A percentile compares a stretch with the other conserved stretches of the same genome.
These are phyloP conservation scores for Capsicum baccatum DNA, from an alignment of 257 asterid species.

Conservation along the genomic window DNA sequence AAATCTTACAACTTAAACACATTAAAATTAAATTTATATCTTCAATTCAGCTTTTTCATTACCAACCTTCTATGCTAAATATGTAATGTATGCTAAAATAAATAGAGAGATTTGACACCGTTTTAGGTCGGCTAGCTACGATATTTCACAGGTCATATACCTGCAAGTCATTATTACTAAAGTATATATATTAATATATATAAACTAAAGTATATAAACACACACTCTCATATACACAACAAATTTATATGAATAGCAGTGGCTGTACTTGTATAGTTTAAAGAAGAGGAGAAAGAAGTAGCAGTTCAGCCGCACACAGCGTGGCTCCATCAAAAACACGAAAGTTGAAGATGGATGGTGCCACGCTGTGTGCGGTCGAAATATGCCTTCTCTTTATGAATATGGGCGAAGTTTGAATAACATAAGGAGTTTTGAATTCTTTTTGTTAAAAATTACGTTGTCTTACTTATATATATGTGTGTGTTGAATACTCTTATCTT, in stretches of 20 bases:
- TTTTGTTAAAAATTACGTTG: neutral
- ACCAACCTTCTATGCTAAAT: no score
- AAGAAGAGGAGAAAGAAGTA: neutral
- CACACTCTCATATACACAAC: no score
- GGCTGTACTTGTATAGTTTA: no score
- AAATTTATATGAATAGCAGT: no score
- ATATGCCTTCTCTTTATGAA: neutral
- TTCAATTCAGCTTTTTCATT: no score
- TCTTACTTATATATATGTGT: no score
- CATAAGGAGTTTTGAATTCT: neutral
- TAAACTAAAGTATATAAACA: no score
- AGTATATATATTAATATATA: no score
- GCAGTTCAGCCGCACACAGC: constrained; percentile 22
- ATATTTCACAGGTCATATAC: neutral
- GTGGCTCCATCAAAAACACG: constrained; percentile 24
- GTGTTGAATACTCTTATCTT: no score
- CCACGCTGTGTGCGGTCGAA: constrained; percentile 45
- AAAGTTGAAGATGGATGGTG: constrained; percentile 29
- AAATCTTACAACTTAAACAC: no score
- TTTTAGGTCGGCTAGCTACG: neutral
- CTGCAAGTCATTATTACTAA: neutral
- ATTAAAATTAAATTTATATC: no score
- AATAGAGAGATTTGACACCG: neutral
- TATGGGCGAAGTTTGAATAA: neutral
- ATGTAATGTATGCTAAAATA: neutral